Evolutionary conservation across 208 protist species (phyloP).

Genomic region (Leishmania amazonensis): DNA sequence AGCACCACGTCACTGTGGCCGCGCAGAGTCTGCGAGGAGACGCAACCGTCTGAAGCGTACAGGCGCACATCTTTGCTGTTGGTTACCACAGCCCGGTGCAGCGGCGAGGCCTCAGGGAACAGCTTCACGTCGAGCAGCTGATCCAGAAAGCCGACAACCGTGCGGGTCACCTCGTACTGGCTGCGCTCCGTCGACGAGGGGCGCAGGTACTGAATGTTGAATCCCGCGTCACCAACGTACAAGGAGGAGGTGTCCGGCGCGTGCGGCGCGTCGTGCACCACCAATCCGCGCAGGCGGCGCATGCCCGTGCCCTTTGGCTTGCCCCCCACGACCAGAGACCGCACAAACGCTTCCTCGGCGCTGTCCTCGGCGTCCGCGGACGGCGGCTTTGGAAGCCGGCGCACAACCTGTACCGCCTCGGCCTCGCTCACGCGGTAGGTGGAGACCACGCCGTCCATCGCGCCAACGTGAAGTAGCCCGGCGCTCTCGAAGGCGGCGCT

Average conservation of each 20-base stretch:
- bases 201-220: slow-evolving; percentile 56
- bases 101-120: slow-evolving; percentile 32
- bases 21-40: slow-evolving; percentile 63
- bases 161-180: slow-evolving; percentile 36
- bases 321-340: slow-evolving; percentile 51
- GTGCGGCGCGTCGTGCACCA: slow-evolving; percentile 12
- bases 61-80: slow-evolving; percentile 90
- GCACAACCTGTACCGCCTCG: slow-evolving; percentile 40
- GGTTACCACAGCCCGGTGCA: slow-evolving; percentile 72
- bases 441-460: slow-evolving; percentile 70
- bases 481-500: slow-evolving; percentile 64
- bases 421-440: slow-evolving; percentile 70
- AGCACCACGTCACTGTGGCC: slow-evolving; percentile 89
- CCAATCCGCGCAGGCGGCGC: slow-evolving; percentile 30
- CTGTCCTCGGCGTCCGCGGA: slow-evolving; percentile 43
- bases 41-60: slow-evolving; percentile 55
- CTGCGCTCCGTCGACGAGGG: slow-evolving; percentile 1
- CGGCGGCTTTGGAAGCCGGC: slow-evolving; percentile 50
- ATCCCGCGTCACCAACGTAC: slow-evolving; percentile 79
- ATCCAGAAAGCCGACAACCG: slow-evolving; percentile 86
- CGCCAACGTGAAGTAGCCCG: slow-evolving; percentile 61
- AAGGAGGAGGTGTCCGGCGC: slow-evolving; percentile 20
- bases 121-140: slow-evolving; percentile 88
- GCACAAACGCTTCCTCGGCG: slow-evolving; percentile 67
- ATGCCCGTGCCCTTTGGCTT: slow-evolving; percentile 53